These are phyloP conservation scores for Xylaria castorea DNA, from an alignment of 495 filamentous ascomycete genomes.

Conservation along the genomic window DNA sequence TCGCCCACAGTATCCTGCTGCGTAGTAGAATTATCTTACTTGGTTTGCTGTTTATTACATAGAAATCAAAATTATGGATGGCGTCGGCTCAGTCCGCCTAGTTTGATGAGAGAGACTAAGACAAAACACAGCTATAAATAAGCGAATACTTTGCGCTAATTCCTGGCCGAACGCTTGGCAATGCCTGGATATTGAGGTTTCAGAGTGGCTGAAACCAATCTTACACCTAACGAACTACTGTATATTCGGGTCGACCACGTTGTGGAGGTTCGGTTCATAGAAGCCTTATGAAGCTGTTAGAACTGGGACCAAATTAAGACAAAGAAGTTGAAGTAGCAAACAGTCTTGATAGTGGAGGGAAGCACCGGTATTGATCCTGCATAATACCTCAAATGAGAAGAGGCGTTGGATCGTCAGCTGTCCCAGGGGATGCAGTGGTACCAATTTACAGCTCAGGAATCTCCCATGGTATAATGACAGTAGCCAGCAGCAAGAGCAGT, in stretches of 20 bases:
- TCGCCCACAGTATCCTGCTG: background rate
- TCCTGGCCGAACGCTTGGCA: background rate
- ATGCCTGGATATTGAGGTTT: background rate
- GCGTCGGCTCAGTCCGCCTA: background rate
- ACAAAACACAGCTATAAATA: background rate
- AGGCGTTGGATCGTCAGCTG: background rate
- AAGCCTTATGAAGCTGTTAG: background rate
- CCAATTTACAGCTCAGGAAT: background rate
- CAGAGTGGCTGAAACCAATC: background rate
- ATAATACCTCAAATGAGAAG: background rate
- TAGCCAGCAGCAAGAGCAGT: no score
- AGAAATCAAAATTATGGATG: background rate
- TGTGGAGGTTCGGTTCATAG: background rate
- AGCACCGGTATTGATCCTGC: background rate
- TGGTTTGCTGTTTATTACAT: background rate
- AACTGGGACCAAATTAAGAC: background rate
- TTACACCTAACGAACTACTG: background rate
- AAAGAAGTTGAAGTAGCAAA: background rate
- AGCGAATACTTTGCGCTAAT: background rate
- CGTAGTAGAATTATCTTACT: background rate
- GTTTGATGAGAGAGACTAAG: background rate
- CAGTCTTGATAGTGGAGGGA: background rate
- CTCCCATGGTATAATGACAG: no score
- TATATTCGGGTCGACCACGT: background rate
- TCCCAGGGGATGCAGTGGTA: background rate